Base-by-base conservation (phyloP, 2,329 filamentous ascomycete genomes). In the Colletotrichum graminicola region DNA sequence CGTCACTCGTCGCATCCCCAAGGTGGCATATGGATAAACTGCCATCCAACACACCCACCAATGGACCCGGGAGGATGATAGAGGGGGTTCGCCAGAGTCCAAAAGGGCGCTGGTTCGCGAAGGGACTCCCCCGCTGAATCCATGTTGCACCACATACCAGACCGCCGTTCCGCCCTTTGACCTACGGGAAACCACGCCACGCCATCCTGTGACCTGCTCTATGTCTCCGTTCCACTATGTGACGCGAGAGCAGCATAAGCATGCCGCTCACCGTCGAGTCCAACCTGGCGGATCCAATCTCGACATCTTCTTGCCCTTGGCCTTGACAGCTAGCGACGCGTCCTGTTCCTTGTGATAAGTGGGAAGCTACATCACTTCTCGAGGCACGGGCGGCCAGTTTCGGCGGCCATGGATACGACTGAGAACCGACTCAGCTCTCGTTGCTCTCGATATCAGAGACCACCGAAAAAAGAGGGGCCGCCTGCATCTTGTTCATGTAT, bases 91-190 rank as follows among this genome's bases (percentile, higher is more conserved):
- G 29, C 54, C 59, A 54, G 45, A 54, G 52, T 39, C 16, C 36
- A 66, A 55, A 36, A 60, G 18, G 52, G 34, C 61, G 29, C 34
- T 60, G 21, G 23, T 26, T 45, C 59, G 54, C 59, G 3, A 64
- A 63, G 21, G 47, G 52, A 34, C 21, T 11, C 23, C 54, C 65
- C 34, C 65, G n/a, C 55, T 55, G 51, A 43, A 60, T 57, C 39
- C 36, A 68, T 26, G 68, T 60, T 26, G 52, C 68, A 71, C 65
- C 59, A 61, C 68, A 63, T 66, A 63, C 64, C 54, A 68, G 68
- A 71, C 68, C 68, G 68, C 68, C 32, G 65, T 68, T 71, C 64
- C 63, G 52, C 51, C 65, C 34, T 71, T 56, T 56, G 45, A 36
- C 21, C 54, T 59, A 54, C 68, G 54, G 59, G n/a, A 51, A 68